phyloP scores from a whole-genome alignment of 805 yeast species.

The Kluyveromyces aestuarii region DNA sequence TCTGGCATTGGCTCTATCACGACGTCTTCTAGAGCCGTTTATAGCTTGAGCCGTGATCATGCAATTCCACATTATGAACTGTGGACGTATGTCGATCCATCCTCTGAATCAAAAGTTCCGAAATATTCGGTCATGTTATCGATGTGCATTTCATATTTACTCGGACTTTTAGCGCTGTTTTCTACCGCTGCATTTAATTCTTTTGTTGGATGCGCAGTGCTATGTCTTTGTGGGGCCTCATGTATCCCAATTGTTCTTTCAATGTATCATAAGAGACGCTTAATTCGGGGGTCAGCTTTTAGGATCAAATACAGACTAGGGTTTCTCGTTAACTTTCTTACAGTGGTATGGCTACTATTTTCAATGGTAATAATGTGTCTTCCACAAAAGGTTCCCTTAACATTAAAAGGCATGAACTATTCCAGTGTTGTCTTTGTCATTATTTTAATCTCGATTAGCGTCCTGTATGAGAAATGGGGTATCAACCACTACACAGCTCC shows the following conservation, averaged over 20 bases:
- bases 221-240: constrained; percentile 65
- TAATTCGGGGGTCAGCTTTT: constrained; percentile 60
- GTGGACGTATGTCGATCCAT: constrained; percentile 58
- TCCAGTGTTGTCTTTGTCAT: constrained; percentile 54
- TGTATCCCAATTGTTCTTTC: constrained; percentile 66
- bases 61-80: constrained; percentile 58
- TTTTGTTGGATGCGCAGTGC: constrained; percentile 74
- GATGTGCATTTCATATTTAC: constrained; percentile 47
- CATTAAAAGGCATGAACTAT: constrained; percentile 34
- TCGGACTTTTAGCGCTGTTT: constrained; percentile 58
- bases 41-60: constrained; percentile 74
- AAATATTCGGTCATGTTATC: constrained; percentile 59
- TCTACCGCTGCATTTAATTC: constrained; percentile 75
- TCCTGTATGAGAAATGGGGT: constrained; percentile 55
- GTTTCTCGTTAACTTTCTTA: constrained; percentile 49
- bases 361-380: constrained; percentile 56
- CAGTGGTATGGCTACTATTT: constrained; percentile 51
- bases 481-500: constrained; percentile 56
- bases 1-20: constrained; percentile 75
- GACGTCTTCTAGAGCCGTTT: constrained; percentile 75
- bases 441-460: constrained; percentile 39
- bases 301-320: constrained; percentile 52
- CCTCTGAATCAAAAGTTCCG: constrained; percentile 51
- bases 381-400: constrained; percentile 57
- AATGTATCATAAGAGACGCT: constrained; percentile 47